Base-by-base conservation (phyloP, 345 rosid species). In the Hypericum androsaemum region DNA sequence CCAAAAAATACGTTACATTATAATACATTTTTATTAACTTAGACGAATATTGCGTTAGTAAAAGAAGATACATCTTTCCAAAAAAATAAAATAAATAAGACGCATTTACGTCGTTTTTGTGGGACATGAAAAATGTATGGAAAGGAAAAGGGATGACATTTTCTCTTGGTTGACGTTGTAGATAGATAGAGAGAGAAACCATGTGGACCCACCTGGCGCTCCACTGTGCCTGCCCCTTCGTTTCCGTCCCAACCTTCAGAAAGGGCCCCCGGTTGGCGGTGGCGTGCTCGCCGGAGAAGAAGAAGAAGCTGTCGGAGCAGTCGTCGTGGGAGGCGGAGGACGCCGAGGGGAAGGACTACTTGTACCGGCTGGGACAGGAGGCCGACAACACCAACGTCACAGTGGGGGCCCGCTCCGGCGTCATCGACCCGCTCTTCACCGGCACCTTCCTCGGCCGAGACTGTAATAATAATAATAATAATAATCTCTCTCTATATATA, bases 261-360 rank as follows among this genome's bases (percentile, higher is more conserved):
- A 22, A 22, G 32, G 4, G 32, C 32, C 32, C 32, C 32, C 32
- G 32, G 32, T 22, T 22, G 59, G 57, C 3, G 56, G 48, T 32
- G 22, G 50, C 28, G 54, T 43, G 9, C 52, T 40, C 37, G 64
- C 37, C 41, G 63, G 43, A 32, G 64, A 57, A 66, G 3, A 55
- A 32, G 36, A 66, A 52, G 72, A 77, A 63, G 46, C 17, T 90
- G 7, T 90, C 98, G 1, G 67, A 87, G 75, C 96, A 87, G 32
- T 90, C 98, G 1, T 87, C 98, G 0, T 90, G 96, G 96, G 95
- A 90, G 63, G 75, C 84, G 5, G 80, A 82, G 67, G 89, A 87
- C 50, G 64, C 81, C 0, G 80, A 84, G 47, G 96, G 98, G 10
- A 82, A 54, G 3, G 96, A 84, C 48, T 87, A 87, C 63, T 83